Base-by-base conservation (phyloP, 176 grass and related monocot genomes). In the Otatea glauca region DNA sequence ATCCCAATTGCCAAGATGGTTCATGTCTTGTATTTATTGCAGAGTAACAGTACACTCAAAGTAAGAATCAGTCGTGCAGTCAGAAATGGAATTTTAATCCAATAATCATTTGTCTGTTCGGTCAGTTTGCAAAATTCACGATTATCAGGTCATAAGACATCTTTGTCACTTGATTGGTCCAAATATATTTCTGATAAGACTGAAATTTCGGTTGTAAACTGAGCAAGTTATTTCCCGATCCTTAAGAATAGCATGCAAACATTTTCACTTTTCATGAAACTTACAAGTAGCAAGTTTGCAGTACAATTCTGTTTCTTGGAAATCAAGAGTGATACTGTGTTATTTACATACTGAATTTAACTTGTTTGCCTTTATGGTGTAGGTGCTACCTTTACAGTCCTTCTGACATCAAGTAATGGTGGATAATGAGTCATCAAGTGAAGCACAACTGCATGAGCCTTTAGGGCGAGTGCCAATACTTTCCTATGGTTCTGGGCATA, bases 401-500 rank as follows among this genome's bases (percentile, higher is more conserved):
- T 63, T 80, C 32, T 38, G 27, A 44, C 17, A 20, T 44, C 42
- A 37, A 34, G 48, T 85, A 17, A 99, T 91, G 91, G 89, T 92
- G 73, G 72, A 70, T 39, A 86, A 32, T 11, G 81, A 89, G 5
- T 54, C 37, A 47, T 47, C 75, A 58, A 42, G n/a, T 86, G 93
- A 94, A 82, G 75, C 72, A 78, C 60, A 86, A 50, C 32, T 86
- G 83, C 86, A 88, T 6, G 77, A 77, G 17, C 90, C 88, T 48
- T 84, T 99, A 69, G 91, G 86, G 42, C 94, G 96, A 80, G 81
- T 92, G 39, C 24, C 89, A 5, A 82, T 92, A 83, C 84, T 99
- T 76, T 96, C 93, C 29, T 99, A 99, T 62, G 96, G 96, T 60
- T 86, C 91, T 56, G 93, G 96, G 66, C 96, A 99, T 91, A 99